phyloP scores from a whole-genome alignment of 345 rosid species.

The Eucalyptus viminalis region DNA sequence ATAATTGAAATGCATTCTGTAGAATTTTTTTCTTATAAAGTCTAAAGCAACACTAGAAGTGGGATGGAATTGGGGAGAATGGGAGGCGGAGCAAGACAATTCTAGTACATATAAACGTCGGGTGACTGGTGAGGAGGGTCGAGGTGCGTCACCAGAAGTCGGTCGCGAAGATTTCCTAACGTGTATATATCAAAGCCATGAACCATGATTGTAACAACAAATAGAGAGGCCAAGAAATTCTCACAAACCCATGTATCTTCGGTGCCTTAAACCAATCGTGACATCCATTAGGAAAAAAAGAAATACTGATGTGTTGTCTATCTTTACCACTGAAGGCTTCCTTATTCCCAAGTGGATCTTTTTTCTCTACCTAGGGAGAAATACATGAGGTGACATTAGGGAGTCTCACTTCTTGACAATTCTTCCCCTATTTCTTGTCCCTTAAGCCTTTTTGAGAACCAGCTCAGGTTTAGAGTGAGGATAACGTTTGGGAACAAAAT shows the following conservation, averaged over 20 bases:
- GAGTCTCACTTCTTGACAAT: too few relatives aligned
- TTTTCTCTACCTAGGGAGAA: too few relatives aligned
- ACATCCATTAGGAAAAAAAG: neutral
- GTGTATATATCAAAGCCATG: neutral
- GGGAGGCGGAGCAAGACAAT: neutral
- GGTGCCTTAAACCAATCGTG: neutral
- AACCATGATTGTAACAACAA: neutral
- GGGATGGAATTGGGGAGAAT: neutral
- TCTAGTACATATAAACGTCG: neutral
- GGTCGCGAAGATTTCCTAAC: neutral
- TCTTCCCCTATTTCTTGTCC: too few relatives aligned
- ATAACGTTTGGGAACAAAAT: neutral
- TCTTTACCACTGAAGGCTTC: too few relatives aligned
- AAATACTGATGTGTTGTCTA: too few relatives aligned
- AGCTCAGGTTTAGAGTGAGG: neutral
- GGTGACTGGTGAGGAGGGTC: neutral
- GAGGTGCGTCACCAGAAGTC: neutral
- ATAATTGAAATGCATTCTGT: neutral
- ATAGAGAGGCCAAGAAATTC: neutral
- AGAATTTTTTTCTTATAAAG: neutral
- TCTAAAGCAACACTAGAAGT: neutral
- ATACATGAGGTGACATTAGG: too few relatives aligned
- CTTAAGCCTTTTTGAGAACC: too few relatives aligned
- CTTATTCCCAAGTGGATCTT: too few relatives aligned
- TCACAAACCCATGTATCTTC: neutral